These are phyloP conservation scores for Vinca minor DNA, from an alignment of 257 asterid species.

Conservation along the genomic window DNA sequence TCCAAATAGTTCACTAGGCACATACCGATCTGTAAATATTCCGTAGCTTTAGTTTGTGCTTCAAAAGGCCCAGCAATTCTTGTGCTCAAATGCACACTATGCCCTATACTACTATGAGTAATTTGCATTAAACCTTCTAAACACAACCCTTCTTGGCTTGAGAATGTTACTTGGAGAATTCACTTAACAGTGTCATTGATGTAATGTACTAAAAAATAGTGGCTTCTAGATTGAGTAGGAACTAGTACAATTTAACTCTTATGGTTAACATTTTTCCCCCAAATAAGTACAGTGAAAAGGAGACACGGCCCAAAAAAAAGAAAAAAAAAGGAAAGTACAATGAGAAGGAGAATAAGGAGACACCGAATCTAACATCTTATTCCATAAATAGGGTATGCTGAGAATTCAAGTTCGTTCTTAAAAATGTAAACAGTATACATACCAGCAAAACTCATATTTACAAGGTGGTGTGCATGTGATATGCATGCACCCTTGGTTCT, in stretches of 20 bases:
- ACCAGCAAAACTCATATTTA: conserved; percentile 98
- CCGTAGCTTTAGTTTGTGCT: too few species aligned
- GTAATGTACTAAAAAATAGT: too few species aligned
- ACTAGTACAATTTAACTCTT: background rate
- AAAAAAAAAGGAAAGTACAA: background rate
- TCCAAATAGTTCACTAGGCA: too few species aligned
- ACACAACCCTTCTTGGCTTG: background rate
- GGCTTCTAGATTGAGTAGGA: background rate
- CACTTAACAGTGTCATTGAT: background rate
- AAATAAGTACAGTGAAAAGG: background rate
- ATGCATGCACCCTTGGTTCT: conserved; percentile 99
- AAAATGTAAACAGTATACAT: conserved; percentile 12
- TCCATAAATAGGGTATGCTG: background rate
- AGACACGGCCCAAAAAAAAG: too few species aligned
- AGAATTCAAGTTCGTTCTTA: background rate
- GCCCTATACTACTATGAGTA: background rate
- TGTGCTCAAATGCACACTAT: background rate
- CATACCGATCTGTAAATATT: too few species aligned
- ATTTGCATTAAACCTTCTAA: background rate
- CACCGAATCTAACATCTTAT: background rate
- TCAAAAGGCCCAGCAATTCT: too few species aligned
- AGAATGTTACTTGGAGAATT: background rate
- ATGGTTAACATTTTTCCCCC: too few species aligned
- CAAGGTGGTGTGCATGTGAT: conserved; percentile 98
- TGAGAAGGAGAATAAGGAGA: background rate